Evolutionary conservation across 305 asterid genomes (phyloP).

Genomic region (Rubia balearica): DNA sequence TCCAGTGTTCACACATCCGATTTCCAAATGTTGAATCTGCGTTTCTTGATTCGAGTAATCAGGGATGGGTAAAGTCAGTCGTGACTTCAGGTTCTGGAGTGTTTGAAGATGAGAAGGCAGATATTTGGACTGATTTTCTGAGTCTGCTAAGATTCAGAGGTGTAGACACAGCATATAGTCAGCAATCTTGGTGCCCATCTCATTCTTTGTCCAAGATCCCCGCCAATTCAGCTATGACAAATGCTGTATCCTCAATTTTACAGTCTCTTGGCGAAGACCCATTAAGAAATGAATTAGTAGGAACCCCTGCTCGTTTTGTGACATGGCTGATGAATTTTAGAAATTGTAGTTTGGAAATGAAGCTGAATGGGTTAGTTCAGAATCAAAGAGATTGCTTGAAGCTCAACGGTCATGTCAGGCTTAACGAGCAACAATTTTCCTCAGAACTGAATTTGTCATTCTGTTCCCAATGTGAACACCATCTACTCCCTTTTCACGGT

Average conservation of each 20-base stretch:
- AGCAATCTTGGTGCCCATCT: conserved; percentile 67
- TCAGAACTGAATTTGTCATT: conserved; percentile 61
- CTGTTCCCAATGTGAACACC: conserved; percentile 94
- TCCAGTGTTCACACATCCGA: conserved; percentile 71
- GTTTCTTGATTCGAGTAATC: conserved; percentile 34
- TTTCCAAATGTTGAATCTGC: conserved; percentile 40
- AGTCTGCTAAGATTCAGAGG: conserved; percentile 61
- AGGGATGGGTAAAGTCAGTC: conserved; percentile 41
- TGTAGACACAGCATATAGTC: conserved; percentile 19
- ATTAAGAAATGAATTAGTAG: conserved; percentile 58
- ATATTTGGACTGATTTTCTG: conserved; percentile 64
- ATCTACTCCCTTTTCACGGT: conserved; percentile 87
- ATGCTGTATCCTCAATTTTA: conserved; percentile 58
- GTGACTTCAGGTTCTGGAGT: conserved; percentile 73
- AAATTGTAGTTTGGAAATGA: conserved; percentile 47
- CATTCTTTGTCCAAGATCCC: conserved; percentile 25
- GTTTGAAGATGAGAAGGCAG: conserved; percentile 45
- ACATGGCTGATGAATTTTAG: conserved; percentile 74
- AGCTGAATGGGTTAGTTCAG: conserved; percentile 40
- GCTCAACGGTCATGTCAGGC: conserved; percentile 25
- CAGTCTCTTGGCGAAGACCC: conserved; percentile 74
- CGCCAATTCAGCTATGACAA: conserved; percentile 38
- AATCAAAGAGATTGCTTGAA: conserved; percentile 24
- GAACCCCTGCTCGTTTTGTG: conserved; percentile 66
- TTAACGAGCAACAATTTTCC: conserved; percentile 32